Evolutionary conservation across 192 early-diverging fungal species (phyloP), one percentile per base, ranked within the genome.

Genomic region (Endogone sp.): DNA sequence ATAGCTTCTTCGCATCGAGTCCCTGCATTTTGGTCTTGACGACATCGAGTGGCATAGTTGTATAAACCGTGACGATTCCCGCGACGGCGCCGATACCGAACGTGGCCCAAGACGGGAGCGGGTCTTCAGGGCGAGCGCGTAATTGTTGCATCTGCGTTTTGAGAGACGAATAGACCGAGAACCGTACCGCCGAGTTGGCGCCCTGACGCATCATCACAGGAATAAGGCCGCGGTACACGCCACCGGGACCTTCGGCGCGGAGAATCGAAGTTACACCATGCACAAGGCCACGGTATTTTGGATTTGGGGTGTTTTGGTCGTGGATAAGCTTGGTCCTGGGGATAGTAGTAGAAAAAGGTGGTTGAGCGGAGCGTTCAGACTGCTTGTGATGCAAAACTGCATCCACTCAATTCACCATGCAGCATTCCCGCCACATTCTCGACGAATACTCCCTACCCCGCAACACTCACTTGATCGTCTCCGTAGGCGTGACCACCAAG

Each of bases 11-110:
- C 2, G 91, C 94, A 31, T 91, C 81, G 10, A 91, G 75, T n/a
- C 86, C 86, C 76, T 99, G 97, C 94, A 97, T 94, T 65, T 91
- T 89, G 11, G 97, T 99, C 79, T 99, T 99, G 66, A 97, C 84
- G n/a, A 95, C 94, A 79, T 99, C 97, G 22, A 99, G 74, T 11
- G 95, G 95, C 95, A 98, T 97, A 2, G 97, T 99, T 0, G 91
- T 81, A 71, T 97, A 99, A 0, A 97, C 95, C 1, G 95, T 99
- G 24, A 99, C 85, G 62, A 89, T 91, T 13, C 95, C 97, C 0
- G 95, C 95, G 63, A 89, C 77, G 62, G 91, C 90, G 26, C 97
- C 97, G 61, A 91, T 88, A 9, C 69, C 80, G 78, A 92, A 91
- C 22, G 89, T 85, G 58, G 87, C 80, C 2, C 71, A 59, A 54